Conservation (phyloP, 306 rosid genomes). For the Parietaria judaica region DNA sequence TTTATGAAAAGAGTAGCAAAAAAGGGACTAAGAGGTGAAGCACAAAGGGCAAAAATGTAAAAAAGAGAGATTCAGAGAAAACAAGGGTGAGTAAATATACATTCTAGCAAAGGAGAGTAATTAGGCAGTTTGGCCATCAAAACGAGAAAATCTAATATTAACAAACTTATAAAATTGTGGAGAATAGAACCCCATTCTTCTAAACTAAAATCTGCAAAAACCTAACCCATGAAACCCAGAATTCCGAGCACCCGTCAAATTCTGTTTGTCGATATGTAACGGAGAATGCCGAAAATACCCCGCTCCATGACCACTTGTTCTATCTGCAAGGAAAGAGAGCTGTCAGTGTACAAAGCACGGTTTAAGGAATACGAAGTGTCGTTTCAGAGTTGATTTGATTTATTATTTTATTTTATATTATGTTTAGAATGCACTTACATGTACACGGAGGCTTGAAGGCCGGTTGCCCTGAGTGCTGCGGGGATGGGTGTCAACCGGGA, state of each 20-base stretch:
- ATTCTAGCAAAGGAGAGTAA: not conserved
- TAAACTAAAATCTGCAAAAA: slow-evolving; percentile 1
- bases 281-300: slow-evolving; percentile 7
- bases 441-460: slow-evolving; percentile 35
- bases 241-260: not conserved
- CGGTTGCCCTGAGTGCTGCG: slow-evolving; percentile 26
- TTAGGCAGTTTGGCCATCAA: slow-evolving; percentile 11
- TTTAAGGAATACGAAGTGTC: no score
- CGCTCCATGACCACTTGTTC: not conserved
- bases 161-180: slow-evolving; percentile 12
- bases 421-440: slow-evolving; percentile 35
- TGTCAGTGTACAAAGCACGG: not conserved
- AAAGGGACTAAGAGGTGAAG: no score
- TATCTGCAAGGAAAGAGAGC: slow-evolving; percentile 2
- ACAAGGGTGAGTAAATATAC: not conserved
- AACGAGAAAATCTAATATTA: slow-evolving; percentile 8
- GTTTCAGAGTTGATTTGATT: no score
- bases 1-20: no score
- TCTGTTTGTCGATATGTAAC: not conserved
- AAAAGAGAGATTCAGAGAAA: no score
- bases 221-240: not conserved
- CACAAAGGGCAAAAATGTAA: no score
- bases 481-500: slow-evolving; percentile 14
- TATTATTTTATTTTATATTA: no score
- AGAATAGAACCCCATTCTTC: not conserved